Evolutionary conservation across 345 rosid species (phyloP).

Genomic region (Raphanus sativus): DNA sequence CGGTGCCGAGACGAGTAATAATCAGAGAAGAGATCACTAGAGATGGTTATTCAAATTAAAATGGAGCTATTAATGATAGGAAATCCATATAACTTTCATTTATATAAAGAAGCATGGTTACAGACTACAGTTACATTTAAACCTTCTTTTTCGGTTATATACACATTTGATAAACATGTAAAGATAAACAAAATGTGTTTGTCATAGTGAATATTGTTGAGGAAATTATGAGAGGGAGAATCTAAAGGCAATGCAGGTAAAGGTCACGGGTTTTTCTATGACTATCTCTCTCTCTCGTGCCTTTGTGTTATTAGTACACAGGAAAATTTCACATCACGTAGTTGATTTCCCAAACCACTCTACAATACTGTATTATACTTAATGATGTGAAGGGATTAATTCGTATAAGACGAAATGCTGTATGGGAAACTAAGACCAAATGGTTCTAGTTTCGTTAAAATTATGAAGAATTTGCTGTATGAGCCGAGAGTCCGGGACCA

Average conservation of each 20-base stretch:
- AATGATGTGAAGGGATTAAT: too few species aligned
- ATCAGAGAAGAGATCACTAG: neutral
- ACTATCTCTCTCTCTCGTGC: conserved; percentile 7
- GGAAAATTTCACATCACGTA: neutral
- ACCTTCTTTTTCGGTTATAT: neutral
- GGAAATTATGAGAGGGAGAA: neutral
- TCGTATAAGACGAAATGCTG: too few species aligned
- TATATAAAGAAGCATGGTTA: neutral
- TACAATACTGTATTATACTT: neutral
- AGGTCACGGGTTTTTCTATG: conserved; percentile 19
- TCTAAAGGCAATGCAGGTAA: conserved; percentile 17
- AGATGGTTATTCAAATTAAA: neutral
- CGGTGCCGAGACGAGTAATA: neutral
- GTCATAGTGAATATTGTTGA: conserved; percentile 10
- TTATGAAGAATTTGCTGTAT: too few species aligned
- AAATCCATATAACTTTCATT: neutral
- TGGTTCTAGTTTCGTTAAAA: too few species aligned
- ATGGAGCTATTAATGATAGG: neutral
- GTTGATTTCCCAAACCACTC: neutral
- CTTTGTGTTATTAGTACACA: neutral
- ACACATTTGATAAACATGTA: neutral
- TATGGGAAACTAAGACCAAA: too few species aligned
- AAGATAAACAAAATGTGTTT: neutral
- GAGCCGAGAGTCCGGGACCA: too few species aligned
- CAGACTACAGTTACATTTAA: neutral